These are phyloP conservation scores for Diaporthe citri DNA, from an alignment of 2,329 filamentous ascomycete genomes.

Conservation along the genomic window DNA sequence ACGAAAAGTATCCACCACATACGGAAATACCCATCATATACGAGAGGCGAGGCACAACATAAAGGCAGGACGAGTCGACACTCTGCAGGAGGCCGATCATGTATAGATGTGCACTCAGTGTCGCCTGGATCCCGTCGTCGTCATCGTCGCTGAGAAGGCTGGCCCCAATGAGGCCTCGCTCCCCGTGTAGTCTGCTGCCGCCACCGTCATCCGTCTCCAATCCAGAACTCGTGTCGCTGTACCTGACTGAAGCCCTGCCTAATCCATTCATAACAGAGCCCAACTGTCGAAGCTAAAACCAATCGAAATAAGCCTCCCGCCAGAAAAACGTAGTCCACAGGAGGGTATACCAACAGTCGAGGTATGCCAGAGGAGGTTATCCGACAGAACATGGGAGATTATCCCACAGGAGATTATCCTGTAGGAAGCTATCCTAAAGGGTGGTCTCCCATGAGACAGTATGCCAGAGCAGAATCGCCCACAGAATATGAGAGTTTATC, in stretches of 20 bases:
- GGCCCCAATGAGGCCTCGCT: conserved; percentile 60
- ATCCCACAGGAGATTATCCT: too few species aligned
- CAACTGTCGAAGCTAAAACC: background rate
- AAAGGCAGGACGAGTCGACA: background rate
- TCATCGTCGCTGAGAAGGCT: conserved; percentile 63
- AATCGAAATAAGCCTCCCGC: background rate
- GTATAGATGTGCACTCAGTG: conserved; percentile 51
- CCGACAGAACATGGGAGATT: too few species aligned
- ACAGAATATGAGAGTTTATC: too few species aligned
- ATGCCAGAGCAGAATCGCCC: too few species aligned
- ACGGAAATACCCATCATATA: background rate
- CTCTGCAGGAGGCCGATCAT: background rate
- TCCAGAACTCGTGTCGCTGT: conserved; percentile 52
- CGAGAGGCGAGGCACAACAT: background rate
- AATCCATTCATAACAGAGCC: background rate
- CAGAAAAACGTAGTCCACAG: background rate
- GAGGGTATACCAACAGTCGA: background rate
- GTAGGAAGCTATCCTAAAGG: too few species aligned
- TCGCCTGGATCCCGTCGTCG: conserved; percentile 62
- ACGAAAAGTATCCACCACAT: conserved; percentile 8
- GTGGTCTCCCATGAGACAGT: too few species aligned
- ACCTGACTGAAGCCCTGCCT: conserved; percentile 33
- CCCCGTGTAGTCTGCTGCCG: conserved; percentile 50
- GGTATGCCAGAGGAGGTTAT: too few species aligned
- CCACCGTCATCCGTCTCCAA: conserved; percentile 59